Evolutionary conservation across 2,329 filamentous ascomycete species (phyloP).

Genomic region (Scedosporium aurantiacum): DNA sequence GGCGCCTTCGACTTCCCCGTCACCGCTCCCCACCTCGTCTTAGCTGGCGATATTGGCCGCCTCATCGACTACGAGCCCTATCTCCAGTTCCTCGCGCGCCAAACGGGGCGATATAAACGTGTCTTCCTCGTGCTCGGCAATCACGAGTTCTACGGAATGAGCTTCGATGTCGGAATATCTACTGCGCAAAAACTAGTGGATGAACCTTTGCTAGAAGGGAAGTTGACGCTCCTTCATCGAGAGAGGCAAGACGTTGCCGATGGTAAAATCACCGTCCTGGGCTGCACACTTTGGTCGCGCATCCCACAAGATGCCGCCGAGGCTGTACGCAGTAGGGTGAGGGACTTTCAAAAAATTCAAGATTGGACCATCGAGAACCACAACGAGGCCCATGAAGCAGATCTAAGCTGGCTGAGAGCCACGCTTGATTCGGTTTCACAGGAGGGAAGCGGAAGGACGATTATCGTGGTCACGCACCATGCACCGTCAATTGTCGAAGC

Average conservation of each 20-base stretch:
- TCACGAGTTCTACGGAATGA: conserved; percentile 40
- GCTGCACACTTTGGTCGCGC: conserved; percentile 46
- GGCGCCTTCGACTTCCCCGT: conserved; percentile 27
- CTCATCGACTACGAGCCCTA: conserved; percentile 35
- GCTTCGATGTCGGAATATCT: conserved; percentile 24
- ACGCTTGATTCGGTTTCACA: background rate
- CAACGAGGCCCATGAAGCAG: conserved; percentile 33
- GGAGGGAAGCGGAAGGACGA: conserved; percentile 3
- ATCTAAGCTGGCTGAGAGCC: conserved; percentile 37
- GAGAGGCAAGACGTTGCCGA: conserved; percentile 22
- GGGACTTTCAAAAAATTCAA: conserved; percentile 42
- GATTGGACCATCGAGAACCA: conserved; percentile 39
- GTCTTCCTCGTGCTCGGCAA: conserved; percentile 41
- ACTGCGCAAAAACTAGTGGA: conserved; percentile 24
- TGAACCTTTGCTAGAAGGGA: conserved; percentile 25
- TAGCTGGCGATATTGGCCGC: conserved; percentile 39
- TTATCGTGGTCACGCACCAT: conserved; percentile 47
- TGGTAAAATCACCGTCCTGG: conserved; percentile 37
- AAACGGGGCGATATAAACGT: conserved; percentile 27
- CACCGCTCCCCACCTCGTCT: conserved; percentile 29
- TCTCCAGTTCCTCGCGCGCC: conserved; percentile 28
- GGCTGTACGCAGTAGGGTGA: conserved; percentile 31
- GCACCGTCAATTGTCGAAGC: conserved; percentile 39
- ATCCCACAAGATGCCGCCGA: conserved; percentile 27
- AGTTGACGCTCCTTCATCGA: conserved; percentile 32